phyloP scores from a whole-genome alignment of 495 filamentous ascomycete genomes.

The Elasticomyces elasticus region DNA sequence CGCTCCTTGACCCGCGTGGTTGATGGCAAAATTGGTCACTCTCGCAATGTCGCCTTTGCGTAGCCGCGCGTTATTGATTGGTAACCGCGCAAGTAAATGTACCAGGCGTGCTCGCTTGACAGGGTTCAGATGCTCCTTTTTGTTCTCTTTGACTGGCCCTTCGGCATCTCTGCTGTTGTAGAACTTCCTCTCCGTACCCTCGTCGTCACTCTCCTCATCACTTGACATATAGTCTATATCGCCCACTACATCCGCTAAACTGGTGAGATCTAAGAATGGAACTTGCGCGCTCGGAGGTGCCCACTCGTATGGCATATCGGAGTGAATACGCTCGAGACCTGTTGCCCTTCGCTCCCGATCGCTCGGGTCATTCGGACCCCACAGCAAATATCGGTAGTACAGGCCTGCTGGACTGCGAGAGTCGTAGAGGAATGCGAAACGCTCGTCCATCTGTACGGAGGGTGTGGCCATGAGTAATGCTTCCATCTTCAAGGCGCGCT shows the following conservation, averaged over 20 bases:
- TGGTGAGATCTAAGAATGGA: conserved; percentile 64
- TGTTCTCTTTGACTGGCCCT: conserved; percentile 36
- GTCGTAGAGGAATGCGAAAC: conserved; percentile 93
- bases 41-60: conserved; percentile 80
- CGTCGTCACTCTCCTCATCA: conserved; percentile 77
- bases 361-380: conserved; percentile 61
- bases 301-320: conserved; percentile 61
- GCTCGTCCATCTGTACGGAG: conserved; percentile 70
- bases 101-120: conserved; percentile 74
- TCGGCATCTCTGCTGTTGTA: conserved; percentile 33
- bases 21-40: conserved; percentile 80
- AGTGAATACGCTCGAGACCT: conserved; percentile 45
- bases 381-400: conserved; percentile 87
- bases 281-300: conserved; percentile 54
- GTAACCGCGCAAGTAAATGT: conserved; percentile 69
- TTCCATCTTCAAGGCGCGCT: conserved; percentile 56
- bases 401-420: conserved; percentile 68
- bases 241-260: conserved; percentile 64
- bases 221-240: conserved; percentile 79
- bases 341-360: conserved; percentile 20
- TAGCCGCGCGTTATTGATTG: conserved; percentile 62
- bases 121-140: conserved; percentile 68
- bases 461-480: conserved; percentile 79
- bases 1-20: conserved; percentile 65
- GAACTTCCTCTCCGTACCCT: conserved; percentile 48